Base-by-base conservation (phyloP, 2,329 filamentous ascomycete genomes). In the Fonsecaea monophora region DNA sequence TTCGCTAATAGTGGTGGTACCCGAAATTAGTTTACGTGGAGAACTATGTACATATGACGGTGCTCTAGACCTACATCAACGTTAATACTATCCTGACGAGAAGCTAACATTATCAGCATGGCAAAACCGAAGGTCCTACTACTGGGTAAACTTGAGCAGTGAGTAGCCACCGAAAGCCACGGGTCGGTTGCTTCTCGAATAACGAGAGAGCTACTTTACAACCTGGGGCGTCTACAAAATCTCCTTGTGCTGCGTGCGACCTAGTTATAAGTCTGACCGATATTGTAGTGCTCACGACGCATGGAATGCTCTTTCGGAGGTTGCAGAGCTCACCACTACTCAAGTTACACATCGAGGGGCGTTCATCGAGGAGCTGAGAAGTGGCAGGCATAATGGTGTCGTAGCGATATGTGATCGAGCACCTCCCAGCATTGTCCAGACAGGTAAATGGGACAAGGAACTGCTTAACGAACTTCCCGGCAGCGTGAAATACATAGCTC, bases 291-390 rank as follows among this genome's bases (percentile, higher is more conserved):
- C 91, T 53, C 82, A 88, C 68, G 80, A 86, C 40, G 81, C 86
- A 64, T 93, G 89, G 88, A 76, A 83, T 15, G 77, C 83, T 3
- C 82, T 94, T 62, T 78, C 81, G 58, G 77, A 83, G 32, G 77
- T 90, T 32, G 89, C 89, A 40, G 86, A 91, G 18, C 78, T 93
- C 50, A 72, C 93, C 45, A 78, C 79, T 12, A 87, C 91, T 8
- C 81, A 81, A 66, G 82, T 90, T 10, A 86, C 80, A 21, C 86
- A 83, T 76, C 79, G 85, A 38, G 80, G 82, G 53, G 83, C 86
- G 21, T 88, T 88, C 74, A 75, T 88, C 35, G 77, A 80, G 53
- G 83, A 84, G 64, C 83, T 83, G 75, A 82, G 82, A 67, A 77
- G 79, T 15, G 85, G 84, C 50, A 77, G 82, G 50, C 87, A 84